Evolutionary conservation across 352 stramenopile species (phyloP), one percentile per base, ranked within the genome.

Genomic region (Globisporangium lucens): DNA sequence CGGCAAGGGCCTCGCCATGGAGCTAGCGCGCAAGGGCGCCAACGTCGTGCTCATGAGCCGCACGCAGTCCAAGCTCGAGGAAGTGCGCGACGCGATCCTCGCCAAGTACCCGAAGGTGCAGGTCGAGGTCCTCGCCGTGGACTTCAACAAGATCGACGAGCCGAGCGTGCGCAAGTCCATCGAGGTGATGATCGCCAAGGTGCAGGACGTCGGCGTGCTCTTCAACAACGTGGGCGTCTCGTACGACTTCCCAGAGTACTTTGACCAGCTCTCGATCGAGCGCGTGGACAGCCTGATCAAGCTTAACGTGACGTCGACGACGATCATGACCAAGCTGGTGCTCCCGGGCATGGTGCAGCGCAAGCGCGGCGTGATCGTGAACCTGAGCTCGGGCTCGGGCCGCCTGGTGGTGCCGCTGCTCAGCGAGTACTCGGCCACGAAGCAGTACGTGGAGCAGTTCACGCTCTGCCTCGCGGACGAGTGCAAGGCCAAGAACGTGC

Each of bases 191-290:
- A 70, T 93, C 41, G 71, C 78, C 56, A 76, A 96, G 56, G 77
- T 91, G 24, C 75, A 98, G 68, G 97, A 99, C 66, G 75, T 99
- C 35, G 98, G 97, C 36, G 87, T 99, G 61, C 89, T 99, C 36
- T 91, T 99, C 70, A 99, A 99, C 87, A 99, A 99, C 80, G 98
- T 99, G 27, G 98, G 98, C 63, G 92, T 99, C 52, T 98, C 91
- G 66, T 99, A 99, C 83, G 93, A 98, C 61, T 99, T 98, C 78
- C 96, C 98, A 6, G 91, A 98, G 79, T 99, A 97, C 85, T 99
- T 99, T 82, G 84, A 98, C 64, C 96, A 99, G 75, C 83, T 99
- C 56, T 77, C 90, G 2, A 89, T 98, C 56, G 89, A 97, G 35
- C 94, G 98, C 69, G 84, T 99, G 29, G 72, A 90, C 65, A 85